Base-by-base conservation (phyloP, 2,329 filamentous ascomycete genomes). In the Trichoderma arundinaceum region DNA sequence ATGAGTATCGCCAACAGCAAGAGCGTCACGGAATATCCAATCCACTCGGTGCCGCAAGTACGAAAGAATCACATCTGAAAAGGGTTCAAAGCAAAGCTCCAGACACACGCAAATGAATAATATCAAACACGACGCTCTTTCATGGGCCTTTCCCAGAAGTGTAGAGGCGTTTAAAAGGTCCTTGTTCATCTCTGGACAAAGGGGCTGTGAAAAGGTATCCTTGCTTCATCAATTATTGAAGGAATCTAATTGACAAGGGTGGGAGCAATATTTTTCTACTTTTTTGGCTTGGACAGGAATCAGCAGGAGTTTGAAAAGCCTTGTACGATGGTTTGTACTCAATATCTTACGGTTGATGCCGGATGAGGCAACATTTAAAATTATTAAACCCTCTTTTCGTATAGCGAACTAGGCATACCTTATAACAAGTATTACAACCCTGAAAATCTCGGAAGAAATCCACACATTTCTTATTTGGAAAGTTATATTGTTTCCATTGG, bases 1-100 rank as follows among this genome's bases (percentile, higher is more conserved):
- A 4, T 38, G 51, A 54, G 33, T 39, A 39, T 54, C 32, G 51
- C 51, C 33, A n/a, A 7, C 33, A 54, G 19, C 51, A 54, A 54
- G 51, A 54, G 6, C 51, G 33, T 2, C 15, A 38, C 3, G 13
- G n/a, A 13, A 12, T 54, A 38, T 39, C 39, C 12, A 39, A 35
- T 17, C 19, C n/a, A 1, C 51, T 54, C 1, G 17, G 51, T 5
- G 51, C 51, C 5, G 7, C 51, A 19, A 54, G 39, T n/a, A 22
- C 39, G n/a, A 39, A 33, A 12, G 51, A 54, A 54, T 32, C 17
- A n/a, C 51, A 54, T 15, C 51, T 39, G 17, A 38, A n/a, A 54
- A 54, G 22, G 1, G 17, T 54, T n/a, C 5, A 39, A 22, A 33
- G 17, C n/a, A 54, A 39, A 22, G 51, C 6, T 2, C 33, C 51